A percentile compares a stretch with the other conserved stretches of the same genome.
Conservation (phyloP, 2,329 filamentous ascomycete species). For the Aulographum hederae region DNA sequence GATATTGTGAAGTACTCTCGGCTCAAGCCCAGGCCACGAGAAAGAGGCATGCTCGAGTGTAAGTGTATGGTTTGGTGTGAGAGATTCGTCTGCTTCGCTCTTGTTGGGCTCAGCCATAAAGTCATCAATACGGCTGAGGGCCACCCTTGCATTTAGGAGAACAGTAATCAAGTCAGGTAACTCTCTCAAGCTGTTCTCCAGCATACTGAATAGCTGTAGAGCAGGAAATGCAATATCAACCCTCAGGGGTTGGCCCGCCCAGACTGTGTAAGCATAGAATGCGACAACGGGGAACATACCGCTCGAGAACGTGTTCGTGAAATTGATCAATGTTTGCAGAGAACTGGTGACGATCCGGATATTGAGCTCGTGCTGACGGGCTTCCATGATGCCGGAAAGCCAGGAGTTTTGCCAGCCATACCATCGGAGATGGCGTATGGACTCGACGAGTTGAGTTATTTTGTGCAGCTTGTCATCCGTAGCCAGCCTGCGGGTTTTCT, state of each 20-base stretch:
- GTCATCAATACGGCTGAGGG: conserved; percentile 61
- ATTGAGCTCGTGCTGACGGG: conserved; percentile 48
- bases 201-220: conserved; percentile 58
- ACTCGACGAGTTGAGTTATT: conserved; percentile 72
- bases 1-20: conserved; percentile 33
- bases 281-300: conserved; percentile 63
- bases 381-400: conserved; percentile 50
- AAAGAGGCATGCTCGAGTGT: conserved; percentile 44
- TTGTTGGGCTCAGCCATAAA: conserved; percentile 82
- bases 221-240: conserved; percentile 80
- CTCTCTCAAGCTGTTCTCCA: conserved; percentile 56
- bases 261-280: conserved; percentile 62
- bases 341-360: conserved; percentile 45
- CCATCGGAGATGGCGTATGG: conserved; percentile 63
- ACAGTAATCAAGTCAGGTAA: conserved; percentile 59
- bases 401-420: conserved; percentile 69
- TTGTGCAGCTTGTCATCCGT: conserved; percentile 66
- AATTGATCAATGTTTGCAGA: conserved; percentile 43
- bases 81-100: conserved; percentile 21
- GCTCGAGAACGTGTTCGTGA: conserved; percentile 53
- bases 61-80: conserved; percentile 8
- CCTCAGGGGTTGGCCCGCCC: conserved; percentile 48
- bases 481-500: conserved; percentile 50
- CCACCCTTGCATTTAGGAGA: conserved; percentile 65
- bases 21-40: conserved; percentile 51